Base-by-base conservation (phyloP, 2,329 filamentous ascomycete species). In the Pezicula neosporulosa region DNA sequence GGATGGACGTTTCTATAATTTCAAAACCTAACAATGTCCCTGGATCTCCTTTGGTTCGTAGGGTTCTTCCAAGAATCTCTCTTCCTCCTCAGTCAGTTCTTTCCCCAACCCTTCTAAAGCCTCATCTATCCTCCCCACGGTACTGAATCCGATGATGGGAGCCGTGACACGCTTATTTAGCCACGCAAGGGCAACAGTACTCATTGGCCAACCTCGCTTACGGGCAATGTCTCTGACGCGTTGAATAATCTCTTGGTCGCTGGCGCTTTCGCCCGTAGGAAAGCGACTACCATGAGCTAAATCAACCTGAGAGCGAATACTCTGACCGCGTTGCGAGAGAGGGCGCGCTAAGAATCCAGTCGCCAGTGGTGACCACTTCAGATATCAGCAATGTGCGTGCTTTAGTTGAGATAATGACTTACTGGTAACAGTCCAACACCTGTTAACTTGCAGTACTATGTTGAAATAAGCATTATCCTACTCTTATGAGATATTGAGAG, bases 171-270 rank as follows among this genome's bases (percentile, higher is more conserved):
- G 68, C 53, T 72, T 71, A 54, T 76, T 60, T 13, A 68, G 66
- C 81, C 81, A 85, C 7, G 80, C 80, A 50, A 81, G 69, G 3
- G 78, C 76, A 37, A 84, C 75, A 54, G 80, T 75, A 49, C 74
- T 76, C 80, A 83, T 83, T 55, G 71, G 80, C 67, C 78, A 76
- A 0, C 71, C 75, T 60, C 76, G 77, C 70, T 80, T 81, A 60
- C 75, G 71, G 1, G 81, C 79, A 27, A 84, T 54, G 60, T 83
- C 75, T 64, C 82, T 71, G 1, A 84, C 78, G 0, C 80, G 71
- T 35, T 70, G 67, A 37, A 83, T 73, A 47, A 78, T 83, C 63
- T 71, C 68, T 21, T 21, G 21, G 5, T 21, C 21, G 21, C 21
- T 21, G 21, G 3, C 21, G 21, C 21, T 21, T 21, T 21, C 21